A percentile compares a stretch with the other conserved stretches of the same genome.
Evolutionary conservation across 805 yeast genomes (phyloP).

Genomic region (Peterozyma xylosa): DNA sequence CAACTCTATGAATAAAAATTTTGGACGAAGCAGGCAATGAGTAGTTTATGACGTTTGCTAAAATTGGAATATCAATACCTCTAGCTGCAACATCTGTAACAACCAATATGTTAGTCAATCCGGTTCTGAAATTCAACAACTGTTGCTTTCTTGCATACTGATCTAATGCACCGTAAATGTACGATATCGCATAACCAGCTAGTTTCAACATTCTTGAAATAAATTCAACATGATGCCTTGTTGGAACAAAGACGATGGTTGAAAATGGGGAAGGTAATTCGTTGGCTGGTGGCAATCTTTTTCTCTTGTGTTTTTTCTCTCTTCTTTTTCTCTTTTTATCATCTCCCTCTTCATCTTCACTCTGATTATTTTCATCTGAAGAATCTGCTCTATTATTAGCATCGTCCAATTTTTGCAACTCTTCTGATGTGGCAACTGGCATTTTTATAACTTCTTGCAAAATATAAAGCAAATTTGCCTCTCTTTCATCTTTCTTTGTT

Average conservation of each 20-base stretch:
- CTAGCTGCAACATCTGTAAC: conserved; percentile 99
- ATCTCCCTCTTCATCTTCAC: conserved; percentile 27
- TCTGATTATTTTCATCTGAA: conserved; percentile 45
- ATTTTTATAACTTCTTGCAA: conserved; percentile 79
- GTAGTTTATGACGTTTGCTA: conserved; percentile 91
- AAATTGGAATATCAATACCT: conserved; percentile 96
- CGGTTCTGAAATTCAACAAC: conserved; percentile 75
- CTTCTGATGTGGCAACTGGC: conserved; percentile 72
- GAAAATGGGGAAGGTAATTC: conserved; percentile 80
- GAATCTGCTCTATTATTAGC: conserved; percentile 42
- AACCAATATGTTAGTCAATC: conserved; percentile 77
- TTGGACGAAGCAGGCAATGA: conserved; percentile 89
- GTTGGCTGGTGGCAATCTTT: conserved; percentile 68
- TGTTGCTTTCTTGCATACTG: conserved; percentile 93
- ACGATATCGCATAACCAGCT: conserved; percentile 80
- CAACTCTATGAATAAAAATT: conserved; percentile 93
- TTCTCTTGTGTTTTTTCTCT: conserved; percentile 36
- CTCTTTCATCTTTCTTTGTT: conserved; percentile 79
- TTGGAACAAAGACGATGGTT: conserved; percentile 91
- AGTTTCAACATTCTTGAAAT: conserved; percentile 60
- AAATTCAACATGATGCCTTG: conserved; percentile 96
- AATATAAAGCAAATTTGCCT: conserved; percentile 72
- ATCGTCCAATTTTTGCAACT: conserved; percentile 43
- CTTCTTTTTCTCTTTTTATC: conserved; percentile 23
- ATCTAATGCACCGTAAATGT: conserved; percentile 89